These are phyloP conservation scores for Porogramme epimiltina DNA, from an alignment of 1,284 basidiomycete species.

Conservation along the genomic window DNA sequence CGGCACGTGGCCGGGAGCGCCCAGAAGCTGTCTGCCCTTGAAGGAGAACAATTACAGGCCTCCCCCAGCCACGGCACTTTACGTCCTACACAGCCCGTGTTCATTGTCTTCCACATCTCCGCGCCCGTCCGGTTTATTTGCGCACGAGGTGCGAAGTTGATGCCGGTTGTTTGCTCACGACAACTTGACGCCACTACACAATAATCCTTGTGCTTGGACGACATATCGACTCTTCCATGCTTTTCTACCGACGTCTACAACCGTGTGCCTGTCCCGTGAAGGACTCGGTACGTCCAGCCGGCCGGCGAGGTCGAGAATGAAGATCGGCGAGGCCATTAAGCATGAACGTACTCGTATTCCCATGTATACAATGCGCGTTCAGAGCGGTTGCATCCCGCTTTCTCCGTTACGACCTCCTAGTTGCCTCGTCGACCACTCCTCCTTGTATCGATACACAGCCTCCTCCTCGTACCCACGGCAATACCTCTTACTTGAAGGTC, in stretches of 20 bases:
- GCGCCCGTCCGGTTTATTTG: constrained; percentile 10
- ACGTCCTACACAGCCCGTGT: constrained; percentile 17
- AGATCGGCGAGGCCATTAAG: too few relatives aligned
- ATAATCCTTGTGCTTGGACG: constrained; percentile 9
- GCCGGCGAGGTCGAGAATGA: too few relatives aligned
- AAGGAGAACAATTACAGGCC: constrained; percentile 25
- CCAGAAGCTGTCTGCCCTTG: constrained; percentile 2
- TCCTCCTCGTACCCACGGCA: too few relatives aligned
- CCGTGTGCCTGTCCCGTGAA: too few relatives aligned
- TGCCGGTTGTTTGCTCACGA: constrained; percentile 11
- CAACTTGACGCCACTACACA: constrained; percentile 12
- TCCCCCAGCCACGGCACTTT: constrained; percentile 5
- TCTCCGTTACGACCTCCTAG: too few relatives aligned
- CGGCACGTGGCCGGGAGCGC: constrained; percentile 20
- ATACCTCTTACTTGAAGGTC: too few relatives aligned
- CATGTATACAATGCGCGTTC: too few relatives aligned
- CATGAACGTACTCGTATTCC: too few relatives aligned
- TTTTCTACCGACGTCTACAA: background rate
- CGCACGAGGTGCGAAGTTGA: constrained; percentile 9
- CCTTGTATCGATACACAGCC: background rate
- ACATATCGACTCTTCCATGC: background rate
- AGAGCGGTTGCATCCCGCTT: too few relatives aligned
- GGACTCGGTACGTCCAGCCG: too few relatives aligned
- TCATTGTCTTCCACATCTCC: constrained; percentile 14
- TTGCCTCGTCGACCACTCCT: too few relatives aligned